Percentiles rank a stretch among this genome's conserved stretches.
phyloP scores from a whole-genome alignment of 1,139 yeast genomes.

The Cylindricascospora bacillispora region DNA sequence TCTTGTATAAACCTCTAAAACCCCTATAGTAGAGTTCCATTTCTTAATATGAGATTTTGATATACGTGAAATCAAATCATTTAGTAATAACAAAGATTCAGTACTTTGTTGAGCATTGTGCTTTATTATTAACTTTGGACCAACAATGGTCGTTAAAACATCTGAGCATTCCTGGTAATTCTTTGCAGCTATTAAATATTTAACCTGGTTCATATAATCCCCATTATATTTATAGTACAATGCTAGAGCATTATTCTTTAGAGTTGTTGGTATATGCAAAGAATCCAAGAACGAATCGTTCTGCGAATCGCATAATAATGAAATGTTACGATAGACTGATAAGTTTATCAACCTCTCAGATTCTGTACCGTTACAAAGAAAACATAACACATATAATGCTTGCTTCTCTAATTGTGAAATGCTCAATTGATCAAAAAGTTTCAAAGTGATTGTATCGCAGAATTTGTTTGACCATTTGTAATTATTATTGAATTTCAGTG shows the following conservation, averaged over 20 bases:
- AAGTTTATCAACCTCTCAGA: slow-evolving; percentile 32
- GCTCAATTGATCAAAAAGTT: slow-evolving; percentile 44
- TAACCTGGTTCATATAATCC: slow-evolving; percentile 47
- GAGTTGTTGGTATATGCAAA: slow-evolving; percentile 34
- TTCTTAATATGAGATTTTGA: slow-evolving; percentile 36
- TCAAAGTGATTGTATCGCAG: slow-evolving; percentile 31
- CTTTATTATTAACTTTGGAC: slow-evolving; percentile 49
- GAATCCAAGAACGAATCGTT: slow-evolving; percentile 27
- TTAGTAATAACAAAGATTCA: slow-evolving; percentile 5
- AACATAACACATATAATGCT: slow-evolving; percentile 48
- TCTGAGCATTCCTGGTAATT: background rate
- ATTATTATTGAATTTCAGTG: slow-evolving; percentile 25
- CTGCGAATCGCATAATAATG: slow-evolving; percentile 26
- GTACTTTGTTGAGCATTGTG: slow-evolving; percentile 25
- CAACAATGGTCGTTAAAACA: slow-evolving; percentile 31
- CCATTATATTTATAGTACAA: slow-evolving; percentile 24
- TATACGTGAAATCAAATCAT: slow-evolving; percentile 24
- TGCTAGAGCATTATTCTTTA: slow-evolving; percentile 44
- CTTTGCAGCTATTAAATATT: slow-evolving; percentile 36
- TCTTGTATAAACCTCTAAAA: slow-evolving; percentile 37
- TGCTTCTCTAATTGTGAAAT: slow-evolving; percentile 41
- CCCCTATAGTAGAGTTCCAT: slow-evolving; percentile 51
- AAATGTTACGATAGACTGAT: slow-evolving; percentile 38
- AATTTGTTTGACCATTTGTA: slow-evolving; percentile 25
- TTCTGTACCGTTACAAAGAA: slow-evolving; percentile 34